Evolutionary conservation across 2,329 filamentous ascomycete species (phyloP), one percentile per base, ranked within the genome.

Genomic region (Colletotrichum nymphaeae): DNA sequence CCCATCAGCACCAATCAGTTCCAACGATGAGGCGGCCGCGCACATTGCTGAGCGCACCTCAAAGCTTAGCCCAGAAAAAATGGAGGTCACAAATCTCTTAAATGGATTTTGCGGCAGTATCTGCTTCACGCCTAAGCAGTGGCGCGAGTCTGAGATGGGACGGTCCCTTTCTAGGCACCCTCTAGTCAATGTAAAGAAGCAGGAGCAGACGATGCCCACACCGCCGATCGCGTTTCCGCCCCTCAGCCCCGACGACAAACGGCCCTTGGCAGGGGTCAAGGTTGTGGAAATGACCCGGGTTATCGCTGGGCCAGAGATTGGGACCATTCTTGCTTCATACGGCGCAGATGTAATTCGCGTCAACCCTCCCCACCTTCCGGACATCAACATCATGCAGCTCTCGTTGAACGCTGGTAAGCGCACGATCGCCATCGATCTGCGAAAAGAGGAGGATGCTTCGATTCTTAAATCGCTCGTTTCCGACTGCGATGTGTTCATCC

Each of bases 401-500:
- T 82, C 84, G 52, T 78, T 86, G 22, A 86, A 84, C 63, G 83
- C 84, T 55, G 86, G 86, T n/a, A 88, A 88, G 77, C 82, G 83
- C 63, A 86, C 84, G 1, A 80, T 84, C 3, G 78, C 80, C 16
- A 78, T 90, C 3, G 85, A 91, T 75, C 84, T 90, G 46, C 82
- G 83, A 56, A 80, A 83, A 3, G 75, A 81, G 1, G 77, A 80
- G 1, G 86, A 86, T 60, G 82, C 81, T 69, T 76, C 77, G 1
- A 80, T 83, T 9, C 78, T 89, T 0, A 77, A 80, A 3, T 78
- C 82, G 6, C 82, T 90, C 1, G 76, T 90, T 14, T 76, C 77
- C 5, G 85, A 87, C 2, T 87, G 85, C 2, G 89, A 91, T 76
- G 84, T 90, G 46, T 86, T 90, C 70, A 78, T 90, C 26, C 86